A percentile compares a stretch with the other conserved stretches of the same genome.
phyloP scores from a whole-genome alignment of 2,329 filamentous ascomycete genomes.

The Fusarium virguliforme region DNA sequence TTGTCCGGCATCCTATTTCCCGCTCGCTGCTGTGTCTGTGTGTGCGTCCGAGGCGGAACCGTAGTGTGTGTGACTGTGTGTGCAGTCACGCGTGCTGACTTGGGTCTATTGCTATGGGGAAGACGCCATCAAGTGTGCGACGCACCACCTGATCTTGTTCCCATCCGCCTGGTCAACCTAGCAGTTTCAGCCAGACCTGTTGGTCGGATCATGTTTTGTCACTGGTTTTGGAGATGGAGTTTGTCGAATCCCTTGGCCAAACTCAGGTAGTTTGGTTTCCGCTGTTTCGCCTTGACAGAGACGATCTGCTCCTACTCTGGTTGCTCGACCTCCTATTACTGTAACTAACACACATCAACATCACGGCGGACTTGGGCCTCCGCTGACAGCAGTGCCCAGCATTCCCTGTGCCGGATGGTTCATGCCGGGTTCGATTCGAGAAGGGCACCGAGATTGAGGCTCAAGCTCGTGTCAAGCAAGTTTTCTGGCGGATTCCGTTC shows the following conservation, averaged over 20 bases:
- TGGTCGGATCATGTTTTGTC: constrained; percentile 37
- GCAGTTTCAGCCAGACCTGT: constrained; percentile 12
- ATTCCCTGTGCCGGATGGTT: background rate
- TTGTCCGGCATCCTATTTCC: constrained; percentile 19
- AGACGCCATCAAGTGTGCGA: constrained; percentile 9
- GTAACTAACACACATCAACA: background rate
- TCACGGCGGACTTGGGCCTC: constrained; percentile 10
- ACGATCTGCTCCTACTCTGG: no score
- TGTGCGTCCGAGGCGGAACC: constrained; percentile 17
- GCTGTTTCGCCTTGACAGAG: constrained; percentile 29
- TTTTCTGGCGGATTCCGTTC: background rate
- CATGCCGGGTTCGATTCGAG: background rate
- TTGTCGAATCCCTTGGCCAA: constrained; percentile 32
- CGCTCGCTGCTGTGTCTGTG: background rate
- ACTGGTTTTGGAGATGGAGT: background rate
- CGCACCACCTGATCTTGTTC: constrained; percentile 22
- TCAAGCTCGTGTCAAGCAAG: background rate
- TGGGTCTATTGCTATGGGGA: constrained; percentile 14
- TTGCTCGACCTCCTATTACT: background rate
- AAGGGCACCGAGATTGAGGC: constrained; percentile 2
- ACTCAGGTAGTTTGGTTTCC: constrained; percentile 32
- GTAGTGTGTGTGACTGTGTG: background rate
- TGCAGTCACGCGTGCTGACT: constrained; percentile 22
- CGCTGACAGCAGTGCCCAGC: constrained; percentile 1
- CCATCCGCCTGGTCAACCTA: constrained; percentile 18